These are phyloP conservation scores for Aquilaria malaccensis DNA, from an alignment of 345 rosid genomes.

Conservation along the genomic window DNA sequence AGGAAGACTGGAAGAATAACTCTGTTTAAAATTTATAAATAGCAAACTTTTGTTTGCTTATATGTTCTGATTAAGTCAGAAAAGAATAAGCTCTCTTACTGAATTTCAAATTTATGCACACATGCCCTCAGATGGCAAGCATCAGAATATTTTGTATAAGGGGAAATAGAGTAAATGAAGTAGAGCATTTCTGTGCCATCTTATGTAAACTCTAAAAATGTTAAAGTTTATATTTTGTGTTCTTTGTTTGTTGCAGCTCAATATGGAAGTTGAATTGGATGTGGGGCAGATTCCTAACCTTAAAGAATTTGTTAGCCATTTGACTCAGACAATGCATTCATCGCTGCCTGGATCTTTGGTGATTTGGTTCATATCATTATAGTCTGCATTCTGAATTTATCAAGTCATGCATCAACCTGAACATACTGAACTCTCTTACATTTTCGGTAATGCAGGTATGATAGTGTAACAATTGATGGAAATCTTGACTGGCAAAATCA, in stretches of 20 bases:
- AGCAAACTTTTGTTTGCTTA: no score
- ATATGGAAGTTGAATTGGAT: slow-evolving; percentile 56
- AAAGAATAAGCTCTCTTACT: no score
- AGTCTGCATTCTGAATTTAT: background rate
- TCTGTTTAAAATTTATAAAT: no score
- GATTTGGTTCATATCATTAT: slow-evolving; percentile 48
- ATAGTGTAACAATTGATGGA: slow-evolving; percentile 58
- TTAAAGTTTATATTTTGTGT: no score
- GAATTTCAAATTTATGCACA: no score
- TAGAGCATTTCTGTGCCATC: no score
- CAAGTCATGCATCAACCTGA: background rate
- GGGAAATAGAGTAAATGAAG: no score
- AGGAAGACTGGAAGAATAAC: no score
- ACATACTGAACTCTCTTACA: slow-evolving; percentile 1
- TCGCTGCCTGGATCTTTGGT: slow-evolving; percentile 64
- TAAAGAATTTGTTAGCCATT: slow-evolving; percentile 63
- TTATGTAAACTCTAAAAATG: no score
- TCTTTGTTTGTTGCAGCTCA: slow-evolving; percentile 42
- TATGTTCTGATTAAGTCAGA: no score
- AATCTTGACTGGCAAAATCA: slow-evolving; percentile 58
- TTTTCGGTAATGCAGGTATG: slow-evolving; percentile 52
- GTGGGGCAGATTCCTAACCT: slow-evolving; percentile 42
- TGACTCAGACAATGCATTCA: slow-evolving; percentile 63
- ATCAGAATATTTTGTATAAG: no score
- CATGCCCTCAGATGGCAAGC: no score